Evolutionary conservation across 2,329 filamentous ascomycete species (phyloP), one percentile per base, ranked within the genome.

Genomic region (Trichoderma aggressivum): DNA sequence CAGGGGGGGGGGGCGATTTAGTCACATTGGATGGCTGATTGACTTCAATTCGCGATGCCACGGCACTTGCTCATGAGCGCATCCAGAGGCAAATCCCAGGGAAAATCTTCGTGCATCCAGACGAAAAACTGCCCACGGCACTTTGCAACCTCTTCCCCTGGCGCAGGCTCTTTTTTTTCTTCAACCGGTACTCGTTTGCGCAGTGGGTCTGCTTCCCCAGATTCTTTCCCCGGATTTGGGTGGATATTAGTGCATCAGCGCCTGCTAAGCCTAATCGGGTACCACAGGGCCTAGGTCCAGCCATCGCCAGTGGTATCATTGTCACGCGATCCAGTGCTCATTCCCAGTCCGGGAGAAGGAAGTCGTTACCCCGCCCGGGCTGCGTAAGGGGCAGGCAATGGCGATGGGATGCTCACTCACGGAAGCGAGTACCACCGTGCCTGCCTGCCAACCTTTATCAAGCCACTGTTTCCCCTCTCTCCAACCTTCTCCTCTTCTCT

Each of bases 351-450:
- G 63, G 63, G 55, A 68, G 65, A 50, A 60, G 65, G 55, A 47
- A 68, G 55, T 74, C 75, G 75, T 80, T 83, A 83, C 82, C 82
- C 82, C 82, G 82, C 81, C 81, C 81, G 79, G 79, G 81, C 80
- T 80, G 77, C 78, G 77, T 75, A 76, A 73, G 74, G 73, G 76
- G 72, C 75, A 77, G 21, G 28, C 47, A 47, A 50, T 53, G 43
- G 21, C 47, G 21, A 53, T 14, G 43, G 47, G 24, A 21, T 21
- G 21, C 24, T 36, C 53, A 24, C 50, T 66, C 32, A 16, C 59
- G 68, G 62, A 63, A 69, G 68, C 58, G 61, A 63, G 60, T 71
- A 39, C 66, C 43, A 55, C 64, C 58, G 59, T 55, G 34, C 55
- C 43, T 64, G 71, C 53, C 72, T 74, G 55, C 74, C 73, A 64